Percentiles rank a stretch among this genome's conserved stretches.
These are phyloP conservation scores for Fusarium sterilihyphosum DNA, from an alignment of 2,329 filamentous ascomycete genomes.

Conservation along the genomic window DNA sequence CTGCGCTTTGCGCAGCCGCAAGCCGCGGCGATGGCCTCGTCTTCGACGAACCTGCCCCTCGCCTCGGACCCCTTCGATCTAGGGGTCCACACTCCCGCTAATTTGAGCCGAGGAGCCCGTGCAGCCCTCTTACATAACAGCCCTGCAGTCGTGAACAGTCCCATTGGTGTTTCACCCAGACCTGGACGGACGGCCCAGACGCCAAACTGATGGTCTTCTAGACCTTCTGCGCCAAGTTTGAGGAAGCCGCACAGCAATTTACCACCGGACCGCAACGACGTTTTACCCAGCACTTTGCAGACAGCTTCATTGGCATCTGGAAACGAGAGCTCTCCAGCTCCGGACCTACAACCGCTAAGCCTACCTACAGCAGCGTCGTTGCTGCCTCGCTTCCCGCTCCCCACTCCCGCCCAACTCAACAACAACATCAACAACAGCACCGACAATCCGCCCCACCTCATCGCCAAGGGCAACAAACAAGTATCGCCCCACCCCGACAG, in stretches of 20 bases:
- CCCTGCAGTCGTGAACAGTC: fast-evolving
- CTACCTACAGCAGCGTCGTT: neutral
- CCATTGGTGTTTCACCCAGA: neutral
- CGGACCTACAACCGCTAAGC: neutral
- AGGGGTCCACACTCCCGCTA: neutral
- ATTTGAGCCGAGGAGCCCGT: neutral
- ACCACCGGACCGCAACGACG: neutral
- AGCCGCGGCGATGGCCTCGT: neutral
- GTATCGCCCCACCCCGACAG: too few species aligned
- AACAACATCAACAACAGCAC: too few species aligned
- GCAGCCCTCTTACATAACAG: neutral
- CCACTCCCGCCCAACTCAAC: too few species aligned
- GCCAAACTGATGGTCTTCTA: neutral
- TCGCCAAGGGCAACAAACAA: too few species aligned
- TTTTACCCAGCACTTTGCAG: neutral
- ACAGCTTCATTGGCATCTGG: neutral
- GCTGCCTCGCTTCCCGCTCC: too few species aligned
- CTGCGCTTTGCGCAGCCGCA: neutral
- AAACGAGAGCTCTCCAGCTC: neutral
- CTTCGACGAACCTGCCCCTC: fast-evolving
- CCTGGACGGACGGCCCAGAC: neutral
- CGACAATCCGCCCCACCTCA: too few species aligned
- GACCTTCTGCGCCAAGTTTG: neutral
- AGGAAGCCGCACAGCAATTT: neutral
- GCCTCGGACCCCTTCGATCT: neutral